Evolutionary conservation across 257 asterid genomes (phyloP), one percentile per base, ranked within the genome.

Genomic region (Solanum sparsipilum): DNA sequence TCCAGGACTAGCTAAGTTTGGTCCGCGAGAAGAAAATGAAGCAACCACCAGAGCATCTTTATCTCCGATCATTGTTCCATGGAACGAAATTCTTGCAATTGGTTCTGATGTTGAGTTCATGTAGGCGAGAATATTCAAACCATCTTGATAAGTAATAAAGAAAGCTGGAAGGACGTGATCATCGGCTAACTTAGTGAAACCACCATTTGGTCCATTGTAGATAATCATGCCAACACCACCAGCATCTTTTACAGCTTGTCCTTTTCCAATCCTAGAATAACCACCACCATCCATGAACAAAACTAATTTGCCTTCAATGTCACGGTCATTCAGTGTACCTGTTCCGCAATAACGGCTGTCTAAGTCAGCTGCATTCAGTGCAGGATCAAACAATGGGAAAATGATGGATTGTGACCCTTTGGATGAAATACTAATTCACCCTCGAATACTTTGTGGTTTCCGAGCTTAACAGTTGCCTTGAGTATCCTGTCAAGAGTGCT

Each of bases 201-300:
- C 93, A 7, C 27, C 20, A 1, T 2, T 5, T 20, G 74, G 76
- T 0, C 4, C 3, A 67, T 88, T 89, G 27, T 81, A 23, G 7
- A 93, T 70, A 63, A 93, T 93, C 94, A 93, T 89, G 34, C 91
- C 95, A 9, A 88, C 92, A 18, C 91, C 94, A 0, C 95, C 93
- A 0, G 91, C 92, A 34, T 88, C 86, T 25, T 84, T 92, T 9
- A 92, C 93, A 0, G 90, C 88, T 76, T 70, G 36, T 18, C 95
- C 94, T 70, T 92, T 90, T 1, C 2, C 88, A 2, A 79, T 84
- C 85, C 85, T 25, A 0, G 67, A n/a, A 4, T 68, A 23, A 3
- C 73, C 84, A 21, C 91, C 91, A 6, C 91, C 93, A 3, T 5
- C 1, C 11, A 67, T 86, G 32, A 93, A 93, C 72, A 93, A 56